phyloP scores from a whole-genome alignment of 1,284 basidiomycete genomes.

The Xerocomus minutiporus region DNA sequence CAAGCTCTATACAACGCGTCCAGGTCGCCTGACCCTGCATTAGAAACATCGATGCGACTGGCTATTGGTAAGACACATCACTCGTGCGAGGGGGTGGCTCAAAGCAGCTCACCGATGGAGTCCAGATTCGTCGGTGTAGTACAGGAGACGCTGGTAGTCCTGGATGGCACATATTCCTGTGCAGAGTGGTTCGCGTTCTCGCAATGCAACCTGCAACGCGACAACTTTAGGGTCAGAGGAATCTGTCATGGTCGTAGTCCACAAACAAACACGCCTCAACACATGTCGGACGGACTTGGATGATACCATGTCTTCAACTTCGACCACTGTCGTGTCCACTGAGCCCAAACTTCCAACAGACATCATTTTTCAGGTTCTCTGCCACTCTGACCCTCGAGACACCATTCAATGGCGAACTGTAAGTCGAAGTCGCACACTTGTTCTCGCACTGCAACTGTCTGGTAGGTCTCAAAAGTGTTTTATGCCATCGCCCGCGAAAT shows the following conservation, averaged over 20 bases:
- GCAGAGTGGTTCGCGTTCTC: constrained; percentile 1
- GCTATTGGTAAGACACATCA: background rate
- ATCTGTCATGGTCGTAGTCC: no score
- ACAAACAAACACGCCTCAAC: no score
- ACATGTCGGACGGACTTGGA: no score
- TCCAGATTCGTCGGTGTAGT: constrained; percentile 2
- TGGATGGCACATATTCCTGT: constrained; percentile 5
- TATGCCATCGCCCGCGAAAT: background rate
- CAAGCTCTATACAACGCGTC: constrained; percentile 7
- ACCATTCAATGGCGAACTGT: background rate
- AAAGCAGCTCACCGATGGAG: background rate
- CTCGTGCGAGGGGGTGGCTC: background rate
- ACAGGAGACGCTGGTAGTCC: constrained; percentile 5
- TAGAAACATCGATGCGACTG: constrained; percentile 10
- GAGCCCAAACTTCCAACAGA: background rate
- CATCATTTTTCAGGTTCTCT: background rate
- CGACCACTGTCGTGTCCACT: background rate
- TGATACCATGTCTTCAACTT: background rate
- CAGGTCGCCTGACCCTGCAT: background rate
- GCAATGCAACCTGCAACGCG: background rate
- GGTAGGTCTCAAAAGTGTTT: background rate
- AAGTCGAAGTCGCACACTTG: background rate
- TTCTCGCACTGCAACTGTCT: background rate
- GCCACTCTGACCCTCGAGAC: background rate
- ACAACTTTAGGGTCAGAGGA: background rate